phyloP scores from a whole-genome alignment of 306 rosid genomes.

The Argentina anserina region DNA sequence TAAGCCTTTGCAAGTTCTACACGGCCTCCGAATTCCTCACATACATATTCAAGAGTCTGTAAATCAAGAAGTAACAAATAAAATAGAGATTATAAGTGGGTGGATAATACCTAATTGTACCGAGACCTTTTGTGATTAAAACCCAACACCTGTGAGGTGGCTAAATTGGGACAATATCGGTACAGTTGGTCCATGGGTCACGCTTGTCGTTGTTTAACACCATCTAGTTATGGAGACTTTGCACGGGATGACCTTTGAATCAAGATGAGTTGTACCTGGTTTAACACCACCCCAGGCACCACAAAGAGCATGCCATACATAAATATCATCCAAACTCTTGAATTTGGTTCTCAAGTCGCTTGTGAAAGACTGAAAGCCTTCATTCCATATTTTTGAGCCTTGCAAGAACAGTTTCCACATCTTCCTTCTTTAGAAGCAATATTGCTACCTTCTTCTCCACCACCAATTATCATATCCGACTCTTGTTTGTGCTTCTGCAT shows the following conservation, averaged over 20 bases:
- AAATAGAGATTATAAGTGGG: no score
- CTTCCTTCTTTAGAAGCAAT: constrained; percentile 5
- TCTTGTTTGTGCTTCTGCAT: constrained; percentile 43
- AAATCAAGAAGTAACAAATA: no score
- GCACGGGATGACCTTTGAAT: constrained; percentile 48
- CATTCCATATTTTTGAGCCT: constrained; percentile 42
- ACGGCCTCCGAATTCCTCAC: constrained; percentile 76
- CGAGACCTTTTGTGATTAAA: no score
- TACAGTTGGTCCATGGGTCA: no score
- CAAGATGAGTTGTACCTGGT: constrained; percentile 61
- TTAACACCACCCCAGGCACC: constrained; percentile 96
- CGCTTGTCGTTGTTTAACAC: no score
- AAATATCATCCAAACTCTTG: constrained; percentile 70
- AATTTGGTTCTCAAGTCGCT: constrained; percentile 62
- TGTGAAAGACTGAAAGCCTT: constrained; percentile 78
- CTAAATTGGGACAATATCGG: no score
- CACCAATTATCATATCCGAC: constrained; percentile 45
- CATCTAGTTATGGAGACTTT: constrained; percentile 66
- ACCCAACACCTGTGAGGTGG: no score
- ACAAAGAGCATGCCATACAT: constrained; percentile 81
- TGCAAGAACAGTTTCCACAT: constrained; percentile 17
- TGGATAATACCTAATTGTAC: no score
- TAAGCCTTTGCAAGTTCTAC: constrained; percentile 74
- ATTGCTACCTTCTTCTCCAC: constrained; percentile 4
- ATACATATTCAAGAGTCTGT: constrained; percentile 64